Evolutionary conservation across 768 basidiomycete genomes (phyloP).

Genomic region (Boletus subparvulus): DNA sequence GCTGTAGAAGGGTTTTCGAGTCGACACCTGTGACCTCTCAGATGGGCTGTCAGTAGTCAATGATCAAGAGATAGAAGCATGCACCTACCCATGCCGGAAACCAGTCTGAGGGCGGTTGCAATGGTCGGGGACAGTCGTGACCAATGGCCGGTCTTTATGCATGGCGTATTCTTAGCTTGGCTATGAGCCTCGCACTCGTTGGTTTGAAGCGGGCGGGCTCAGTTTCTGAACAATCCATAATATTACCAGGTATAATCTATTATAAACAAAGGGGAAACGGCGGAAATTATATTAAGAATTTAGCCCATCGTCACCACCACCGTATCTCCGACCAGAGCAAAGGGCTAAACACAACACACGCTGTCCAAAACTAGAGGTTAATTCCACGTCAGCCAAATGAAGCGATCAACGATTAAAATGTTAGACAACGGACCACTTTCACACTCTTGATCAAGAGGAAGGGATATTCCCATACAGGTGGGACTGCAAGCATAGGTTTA

Average conservation of each 20-base stretch:
- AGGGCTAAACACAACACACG: slow-evolving; percentile 85
- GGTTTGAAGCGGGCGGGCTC: too few species aligned
- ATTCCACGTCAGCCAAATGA: neutral
- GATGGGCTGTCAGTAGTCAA: too few species aligned
- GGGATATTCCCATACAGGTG: slow-evolving; percentile 68
- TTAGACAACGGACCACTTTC: slow-evolving; percentile 62
- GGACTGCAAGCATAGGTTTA: slow-evolving; percentile 41
- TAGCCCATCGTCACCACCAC: slow-evolving; percentile 51
- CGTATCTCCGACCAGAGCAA: slow-evolving; percentile 85
- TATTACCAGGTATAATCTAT: slow-evolving; percentile 12
- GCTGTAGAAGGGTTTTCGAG: too few species aligned
- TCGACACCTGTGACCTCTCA: too few species aligned
- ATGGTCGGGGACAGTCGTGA: too few species aligned
- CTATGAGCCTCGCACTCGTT: too few species aligned
- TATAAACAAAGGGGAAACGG: neutral
- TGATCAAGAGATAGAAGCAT: too few species aligned
- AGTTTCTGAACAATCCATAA: neutral
- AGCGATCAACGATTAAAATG: neutral
- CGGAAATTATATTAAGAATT: neutral
- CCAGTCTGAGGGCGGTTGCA: too few species aligned
- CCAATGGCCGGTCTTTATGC: too few species aligned
- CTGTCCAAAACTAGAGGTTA: slow-evolving; percentile 77
- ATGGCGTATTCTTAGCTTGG: too few species aligned
- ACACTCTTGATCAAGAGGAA: slow-evolving; percentile 56
- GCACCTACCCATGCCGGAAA: too few species aligned